Evolutionary conservation across 2,329 filamentous ascomycete genomes (phyloP).

Genomic region (Cladosporium cucumerinum): DNA sequence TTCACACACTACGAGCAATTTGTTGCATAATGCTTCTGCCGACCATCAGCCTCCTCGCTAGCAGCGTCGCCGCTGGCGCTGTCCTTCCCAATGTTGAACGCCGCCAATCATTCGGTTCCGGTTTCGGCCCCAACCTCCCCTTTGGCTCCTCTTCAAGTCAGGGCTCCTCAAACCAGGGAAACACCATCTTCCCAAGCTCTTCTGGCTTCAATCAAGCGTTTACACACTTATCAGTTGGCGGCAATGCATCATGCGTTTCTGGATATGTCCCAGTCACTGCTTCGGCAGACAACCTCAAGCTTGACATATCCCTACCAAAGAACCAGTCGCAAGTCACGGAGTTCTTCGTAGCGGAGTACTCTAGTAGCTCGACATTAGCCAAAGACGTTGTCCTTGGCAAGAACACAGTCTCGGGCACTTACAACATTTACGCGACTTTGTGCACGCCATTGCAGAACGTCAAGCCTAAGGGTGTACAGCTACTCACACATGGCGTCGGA

Average conservation of each 20-base stretch:
- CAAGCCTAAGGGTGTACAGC: slow-evolving; percentile 33
- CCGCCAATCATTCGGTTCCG: neutral
- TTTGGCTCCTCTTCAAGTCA: too few species aligned
- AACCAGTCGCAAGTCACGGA: slow-evolving; percentile 32
- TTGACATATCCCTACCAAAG: slow-evolving; percentile 27
- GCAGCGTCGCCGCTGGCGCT: neutral
- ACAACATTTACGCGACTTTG: slow-evolving; percentile 22
- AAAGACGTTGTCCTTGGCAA: slow-evolving; percentile 19
- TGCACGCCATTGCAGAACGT: slow-evolving; percentile 25
- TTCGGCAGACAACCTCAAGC: slow-evolving; percentile 27
- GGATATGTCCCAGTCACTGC: slow-evolving; percentile 28
- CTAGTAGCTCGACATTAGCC: slow-evolving; percentile 18
- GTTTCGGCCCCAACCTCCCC: neutral
- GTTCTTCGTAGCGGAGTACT: slow-evolving; percentile 22
- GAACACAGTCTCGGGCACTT: slow-evolving; percentile 20
- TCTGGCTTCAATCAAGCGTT: slow-evolving; percentile 16
- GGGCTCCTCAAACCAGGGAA: neutral
- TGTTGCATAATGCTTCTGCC: neutral
- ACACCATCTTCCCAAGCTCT: neutral
- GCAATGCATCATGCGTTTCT: slow-evolving; percentile 29
- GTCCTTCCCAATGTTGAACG: neutral
- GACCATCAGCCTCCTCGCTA: neutral
- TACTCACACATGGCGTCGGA: slow-evolving; percentile 42
- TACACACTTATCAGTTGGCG: slow-evolving; percentile 23
- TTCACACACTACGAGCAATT: neutral